A percentile compares a stretch with the other conserved stretches of the same genome.
phyloP scores from a whole-genome alignment of 306 rosid species.

The Nissolia schottii region DNA sequence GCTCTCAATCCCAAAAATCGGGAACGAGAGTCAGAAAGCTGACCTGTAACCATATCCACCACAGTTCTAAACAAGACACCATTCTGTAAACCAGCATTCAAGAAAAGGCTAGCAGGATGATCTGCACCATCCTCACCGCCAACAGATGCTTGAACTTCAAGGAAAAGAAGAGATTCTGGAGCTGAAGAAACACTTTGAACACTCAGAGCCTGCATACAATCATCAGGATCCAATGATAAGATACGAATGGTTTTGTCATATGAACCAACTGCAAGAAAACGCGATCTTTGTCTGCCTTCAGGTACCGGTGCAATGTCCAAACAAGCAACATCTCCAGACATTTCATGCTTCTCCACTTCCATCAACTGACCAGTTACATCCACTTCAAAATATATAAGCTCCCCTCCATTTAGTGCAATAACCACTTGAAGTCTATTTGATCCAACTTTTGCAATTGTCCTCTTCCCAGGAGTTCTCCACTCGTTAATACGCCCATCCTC shows the following conservation, averaged over 20 bases:
- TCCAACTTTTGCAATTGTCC: constrained; percentile 85
- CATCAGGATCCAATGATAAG: constrained; percentile 92
- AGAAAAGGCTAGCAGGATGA: constrained; percentile 96
- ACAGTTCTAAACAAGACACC: constrained; percentile 95
- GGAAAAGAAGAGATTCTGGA: constrained; percentile 95
- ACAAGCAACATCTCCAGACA: constrained; percentile 96
- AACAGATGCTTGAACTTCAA: constrained; percentile 85
- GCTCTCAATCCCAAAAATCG: constrained; percentile 95
- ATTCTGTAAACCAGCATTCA: constrained; percentile 80
- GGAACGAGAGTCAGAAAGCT: constrained; percentile 90
- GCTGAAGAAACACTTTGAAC: constrained; percentile 89
- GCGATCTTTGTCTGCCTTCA: constrained; percentile 92
- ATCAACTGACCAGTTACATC: constrained; percentile 91
- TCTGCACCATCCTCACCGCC: constrained; percentile 99
- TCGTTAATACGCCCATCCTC: constrained; percentile 96
- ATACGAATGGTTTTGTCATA: constrained; percentile 86
- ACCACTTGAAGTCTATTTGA: constrained; percentile 92
- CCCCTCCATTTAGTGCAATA: constrained; percentile 95
- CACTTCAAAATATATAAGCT: constrained; percentile 90
- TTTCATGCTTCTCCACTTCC: constrained; percentile 97
- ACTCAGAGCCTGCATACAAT: constrained; percentile 84
- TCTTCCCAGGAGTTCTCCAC: constrained; percentile 99
- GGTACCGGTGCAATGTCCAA: constrained; percentile 95
- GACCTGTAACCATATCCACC: constrained; percentile 99
- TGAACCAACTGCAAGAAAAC: constrained; percentile 94